Percentiles rank a stretch among this genome's conserved stretches.
Conservation (phyloP, 495 filamentous ascomycete genomes). For the Chaetomium cochliodes region DNA sequence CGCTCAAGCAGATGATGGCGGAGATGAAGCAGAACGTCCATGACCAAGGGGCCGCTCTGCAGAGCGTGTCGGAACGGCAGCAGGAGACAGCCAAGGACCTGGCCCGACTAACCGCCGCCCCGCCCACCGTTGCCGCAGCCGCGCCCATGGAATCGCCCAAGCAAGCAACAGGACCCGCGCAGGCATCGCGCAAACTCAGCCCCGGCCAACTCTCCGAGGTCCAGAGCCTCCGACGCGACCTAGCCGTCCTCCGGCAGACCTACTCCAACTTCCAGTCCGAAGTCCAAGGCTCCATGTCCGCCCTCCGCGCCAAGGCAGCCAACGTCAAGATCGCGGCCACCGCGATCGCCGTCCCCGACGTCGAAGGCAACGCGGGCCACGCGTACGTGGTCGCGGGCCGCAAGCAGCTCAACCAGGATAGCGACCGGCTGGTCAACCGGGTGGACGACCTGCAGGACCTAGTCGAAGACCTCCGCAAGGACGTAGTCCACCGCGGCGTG, state of each 20-base stretch:
- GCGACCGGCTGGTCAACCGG: conserved; percentile 79
- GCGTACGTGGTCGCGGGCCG: conserved; percentile 82
- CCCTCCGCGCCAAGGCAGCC: conserved; percentile 73
- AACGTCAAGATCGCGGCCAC: conserved; percentile 73
- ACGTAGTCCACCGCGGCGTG: conserved; percentile 90
- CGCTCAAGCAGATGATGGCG: conserved; percentile 74
- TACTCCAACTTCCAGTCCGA: conserved; percentile 88
- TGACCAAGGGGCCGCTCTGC: conserved; percentile 74
- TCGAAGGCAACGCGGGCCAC: conserved; percentile 71
- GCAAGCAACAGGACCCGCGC: conserved; percentile 19
- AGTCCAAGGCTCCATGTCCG: conserved; percentile 80
- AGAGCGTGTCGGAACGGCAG: conserved; percentile 87
- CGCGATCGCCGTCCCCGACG: conserved; percentile 60
- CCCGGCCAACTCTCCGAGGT: conserved; percentile 66
- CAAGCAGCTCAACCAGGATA: conserved; percentile 77
- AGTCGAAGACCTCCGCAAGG: conserved; percentile 95
- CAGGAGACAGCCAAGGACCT: conserved; percentile 89
- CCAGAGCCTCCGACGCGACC: conserved; percentile 79
- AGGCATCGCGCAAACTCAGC: conserved; percentile 39
- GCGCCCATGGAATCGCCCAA: conserved; percentile 39
- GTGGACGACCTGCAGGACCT: conserved; percentile 96
- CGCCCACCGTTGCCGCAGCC: conserved; percentile 46
- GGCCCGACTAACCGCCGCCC: conserved; percentile 71
- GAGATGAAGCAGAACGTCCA: conserved; percentile 74
- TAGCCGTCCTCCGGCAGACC: conserved; percentile 89